Evolutionary conservation across 75 land plant species (phyloP).

Genomic region (Cryptomeria japonica): DNA sequence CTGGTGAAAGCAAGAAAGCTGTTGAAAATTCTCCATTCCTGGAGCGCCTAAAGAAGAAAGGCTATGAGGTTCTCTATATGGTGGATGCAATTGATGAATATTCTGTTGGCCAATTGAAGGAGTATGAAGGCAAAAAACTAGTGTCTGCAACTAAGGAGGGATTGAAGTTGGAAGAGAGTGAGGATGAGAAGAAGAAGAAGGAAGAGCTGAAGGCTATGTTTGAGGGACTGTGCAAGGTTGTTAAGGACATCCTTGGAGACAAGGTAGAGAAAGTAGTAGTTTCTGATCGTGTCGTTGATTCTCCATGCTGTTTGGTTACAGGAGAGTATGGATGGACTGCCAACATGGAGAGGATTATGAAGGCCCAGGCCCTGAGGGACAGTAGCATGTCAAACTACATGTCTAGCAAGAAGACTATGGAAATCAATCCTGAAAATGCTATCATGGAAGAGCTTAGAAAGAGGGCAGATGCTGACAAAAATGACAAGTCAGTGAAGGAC

Average conservation of each 20-base stretch:
- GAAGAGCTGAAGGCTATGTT: constrained; percentile 68
- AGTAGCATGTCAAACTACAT: constrained; percentile 71
- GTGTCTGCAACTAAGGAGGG: constrained; percentile 78
- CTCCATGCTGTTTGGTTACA: constrained; percentile 79
- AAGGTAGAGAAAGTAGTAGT: constrained; percentile 78
- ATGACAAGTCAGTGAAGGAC: constrained; percentile 69
- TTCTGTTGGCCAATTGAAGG: constrained; percentile 65
- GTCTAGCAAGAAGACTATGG: constrained; percentile 75
- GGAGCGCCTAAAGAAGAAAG: constrained; percentile 73
- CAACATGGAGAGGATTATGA: constrained; percentile 89
- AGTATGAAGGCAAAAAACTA: constrained; percentile 68
- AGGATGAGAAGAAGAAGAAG: constrained; percentile 73
- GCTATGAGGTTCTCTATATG: constrained; percentile 75
- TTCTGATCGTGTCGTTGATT: constrained; percentile 73
- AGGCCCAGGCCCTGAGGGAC: constrained; percentile 82
- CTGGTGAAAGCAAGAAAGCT: constrained; percentile 80
- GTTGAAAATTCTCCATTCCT: constrained; percentile 91
- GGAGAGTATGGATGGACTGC: constrained; percentile 90
- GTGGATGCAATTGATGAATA: constrained; percentile 83
- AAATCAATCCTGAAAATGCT: constrained; percentile 68
- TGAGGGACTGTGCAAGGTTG: constrained; percentile 75
- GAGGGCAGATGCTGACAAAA: constrained; percentile 58
- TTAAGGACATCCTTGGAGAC: constrained; percentile 77
- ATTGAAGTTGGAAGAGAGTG: constrained; percentile 58
- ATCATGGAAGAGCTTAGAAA: constrained; percentile 68